phyloP scores from a whole-genome alignment of 2,329 filamentous ascomycete genomes.

The Cadophora luteo-olivacea region DNA sequence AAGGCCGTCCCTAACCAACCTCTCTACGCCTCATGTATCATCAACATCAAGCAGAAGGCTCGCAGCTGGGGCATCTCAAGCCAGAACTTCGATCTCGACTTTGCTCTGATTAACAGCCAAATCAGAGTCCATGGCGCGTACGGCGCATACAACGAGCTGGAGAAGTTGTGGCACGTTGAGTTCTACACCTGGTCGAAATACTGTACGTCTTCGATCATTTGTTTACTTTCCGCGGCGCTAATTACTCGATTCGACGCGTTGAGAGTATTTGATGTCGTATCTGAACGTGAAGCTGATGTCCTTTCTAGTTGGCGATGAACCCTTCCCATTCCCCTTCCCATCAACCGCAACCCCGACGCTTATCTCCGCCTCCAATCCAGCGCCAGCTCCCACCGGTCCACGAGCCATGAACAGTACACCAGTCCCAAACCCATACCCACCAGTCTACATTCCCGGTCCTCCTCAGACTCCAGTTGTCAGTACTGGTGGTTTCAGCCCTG shows the following conservation, averaged over 20 bases:
- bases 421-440: slow-evolving; percentile 11
- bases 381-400: slow-evolving; percentile 2
- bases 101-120: slow-evolving; percentile 3
- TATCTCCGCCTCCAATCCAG: slow-evolving; percentile 16
- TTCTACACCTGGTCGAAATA: slow-evolving; percentile 14
- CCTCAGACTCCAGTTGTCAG: background rate
- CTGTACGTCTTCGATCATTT: background rate
- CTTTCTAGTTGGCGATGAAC: background rate
- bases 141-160: slow-evolving; percentile 11
- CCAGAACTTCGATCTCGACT: slow-evolving; percentile 4
- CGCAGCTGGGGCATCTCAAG: slow-evolving; percentile 1
- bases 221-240: background rate
- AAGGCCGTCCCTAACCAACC: background rate
- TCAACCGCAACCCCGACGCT: background rate
- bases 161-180: slow-evolving; percentile 20
- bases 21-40: slow-evolving; percentile 11
- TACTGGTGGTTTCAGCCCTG: background rate
- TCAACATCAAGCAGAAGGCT: slow-evolving; percentile 18
- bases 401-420: slow-evolving; percentile 11
- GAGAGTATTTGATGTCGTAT: too few relatives aligned
- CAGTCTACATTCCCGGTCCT: background rate
- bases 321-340: slow-evolving; percentile 20
- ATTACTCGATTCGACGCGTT: background rate
- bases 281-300: background rate
- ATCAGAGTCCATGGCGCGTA: slow-evolving; percentile 12